phyloP scores from a whole-genome alignment of 73 alveolate genomes.

The Paramecium pentaurelia region DNA sequence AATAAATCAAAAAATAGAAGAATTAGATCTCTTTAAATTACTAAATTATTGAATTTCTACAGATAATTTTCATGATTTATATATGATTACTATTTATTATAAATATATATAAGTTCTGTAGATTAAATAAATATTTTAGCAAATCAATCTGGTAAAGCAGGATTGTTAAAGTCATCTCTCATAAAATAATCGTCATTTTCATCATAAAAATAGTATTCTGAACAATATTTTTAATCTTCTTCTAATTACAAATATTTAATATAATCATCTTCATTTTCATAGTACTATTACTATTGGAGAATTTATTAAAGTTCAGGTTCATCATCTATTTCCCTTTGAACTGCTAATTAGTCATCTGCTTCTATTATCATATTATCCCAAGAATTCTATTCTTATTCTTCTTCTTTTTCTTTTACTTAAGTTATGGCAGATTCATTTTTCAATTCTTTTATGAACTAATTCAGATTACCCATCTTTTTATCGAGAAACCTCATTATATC shows the following conservation, averaged over 20 bases:
- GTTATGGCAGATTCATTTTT: background rate
- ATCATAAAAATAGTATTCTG: background rate
- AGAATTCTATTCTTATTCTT: background rate
- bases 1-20: background rate
- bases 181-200: background rate
- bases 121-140: background rate
- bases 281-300: background rate
- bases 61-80: background rate
- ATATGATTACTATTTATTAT: background rate
- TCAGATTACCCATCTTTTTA: background rate
- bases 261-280: background rate
- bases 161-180: background rate
- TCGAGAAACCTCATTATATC: background rate
- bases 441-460: background rate
- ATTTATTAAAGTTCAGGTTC: background rate
- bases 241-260: background rate
- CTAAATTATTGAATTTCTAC: background rate
- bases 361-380: slow-evolving; percentile 27
- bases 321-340: background rate
- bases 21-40: background rate
- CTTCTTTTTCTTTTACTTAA: background rate
- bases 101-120: background rate
- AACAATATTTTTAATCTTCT: background rate
- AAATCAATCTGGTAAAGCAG: background rate
- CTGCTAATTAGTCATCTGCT: background rate